Evolutionary conservation across 352 stramenopile genomes (phyloP), one percentile per base, ranked within the genome.

Genomic region (Phytophthora pluvialis): DNA sequence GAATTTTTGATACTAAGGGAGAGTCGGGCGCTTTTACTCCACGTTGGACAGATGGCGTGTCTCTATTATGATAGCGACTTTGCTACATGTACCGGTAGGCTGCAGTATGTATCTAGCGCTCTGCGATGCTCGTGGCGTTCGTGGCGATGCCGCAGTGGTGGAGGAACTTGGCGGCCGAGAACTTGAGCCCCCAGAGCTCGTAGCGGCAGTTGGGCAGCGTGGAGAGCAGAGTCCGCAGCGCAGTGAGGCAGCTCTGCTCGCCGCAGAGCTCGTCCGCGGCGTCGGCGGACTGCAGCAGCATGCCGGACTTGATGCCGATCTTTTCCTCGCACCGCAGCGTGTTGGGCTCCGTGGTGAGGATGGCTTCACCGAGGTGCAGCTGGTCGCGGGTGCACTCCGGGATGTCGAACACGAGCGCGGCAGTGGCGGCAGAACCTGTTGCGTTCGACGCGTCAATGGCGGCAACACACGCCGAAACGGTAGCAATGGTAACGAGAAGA

Each of bases 161-260:
- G 40, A 90, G 75, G 38, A 81, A 59, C 29, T 61, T 68, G 18
- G 50, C 58, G 8, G 70, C 55, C 33, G 68, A 57, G 29, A 69
- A 72, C 47, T 75, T 56, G 40, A 86, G 65, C 2, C 64, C 69
- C 73, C 67, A 82, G 49, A 78, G 60, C 42, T 74, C 18, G 66
- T 81, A 89, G 25, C 67, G 69, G 62, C 82, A 91, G 31, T 84
- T 59, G 8, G 80, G 80, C 40, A 91, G 53, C 43, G 49, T 64
- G 49, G 55, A 67, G 68, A 82, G 82, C 11, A 91, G 60, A 9
- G 35, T 60, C 43, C 73, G 61, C 36, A 90, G 71, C 53, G 76
- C 80, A 4, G 67, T 67, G 12, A 67, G 71, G 58, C 82, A 91
- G 18, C 54, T 44, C 26, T 70, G 44, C 33, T 75, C 35, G 15